These are phyloP conservation scores for Nephromyces sp. DNA, from an alignment of 169 alveolate species.

Conservation along the genomic window DNA sequence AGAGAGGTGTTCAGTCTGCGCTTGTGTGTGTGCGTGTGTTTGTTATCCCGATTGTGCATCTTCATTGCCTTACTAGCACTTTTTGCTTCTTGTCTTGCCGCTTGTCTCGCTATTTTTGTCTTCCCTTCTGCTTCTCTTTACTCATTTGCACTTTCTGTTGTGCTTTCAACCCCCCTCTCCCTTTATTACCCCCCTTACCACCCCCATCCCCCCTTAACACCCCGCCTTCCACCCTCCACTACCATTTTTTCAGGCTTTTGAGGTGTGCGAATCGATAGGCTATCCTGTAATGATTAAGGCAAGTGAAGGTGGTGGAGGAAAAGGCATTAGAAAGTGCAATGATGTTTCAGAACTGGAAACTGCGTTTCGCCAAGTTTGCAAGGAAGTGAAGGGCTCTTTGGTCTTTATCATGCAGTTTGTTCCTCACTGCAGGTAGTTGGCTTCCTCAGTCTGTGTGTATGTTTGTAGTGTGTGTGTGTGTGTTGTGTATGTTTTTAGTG, in stretches of 20 bases:
- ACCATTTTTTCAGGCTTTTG: constrained; percentile 24
- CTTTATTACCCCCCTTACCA: neutral
- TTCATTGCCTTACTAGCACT: no score
- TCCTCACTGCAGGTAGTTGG: neutral
- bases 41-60: no score
- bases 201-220: neutral
- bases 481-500: no score
- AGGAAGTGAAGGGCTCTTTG: constrained; percentile 56
- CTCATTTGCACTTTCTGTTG: neutral
- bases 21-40: no score
- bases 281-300: constrained; percentile 90
- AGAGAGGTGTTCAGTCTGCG: no score
- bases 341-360: constrained; percentile 44
- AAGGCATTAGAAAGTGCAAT: constrained; percentile 76
- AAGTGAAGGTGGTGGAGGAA: constrained; percentile 93
- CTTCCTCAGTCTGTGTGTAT: constrained; percentile 1
- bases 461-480: neutral
- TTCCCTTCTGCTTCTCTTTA: neutral
- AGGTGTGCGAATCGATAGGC: constrained; percentile 76
- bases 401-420: constrained; percentile 53
- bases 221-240: neutral
- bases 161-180: neutral
- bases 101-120: no score
- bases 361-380: constrained; percentile 41
- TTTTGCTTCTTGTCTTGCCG: no score